Conservation (phyloP, 495 filamentous ascomycete genomes). For the Parathielavia hyrcaniae region DNA sequence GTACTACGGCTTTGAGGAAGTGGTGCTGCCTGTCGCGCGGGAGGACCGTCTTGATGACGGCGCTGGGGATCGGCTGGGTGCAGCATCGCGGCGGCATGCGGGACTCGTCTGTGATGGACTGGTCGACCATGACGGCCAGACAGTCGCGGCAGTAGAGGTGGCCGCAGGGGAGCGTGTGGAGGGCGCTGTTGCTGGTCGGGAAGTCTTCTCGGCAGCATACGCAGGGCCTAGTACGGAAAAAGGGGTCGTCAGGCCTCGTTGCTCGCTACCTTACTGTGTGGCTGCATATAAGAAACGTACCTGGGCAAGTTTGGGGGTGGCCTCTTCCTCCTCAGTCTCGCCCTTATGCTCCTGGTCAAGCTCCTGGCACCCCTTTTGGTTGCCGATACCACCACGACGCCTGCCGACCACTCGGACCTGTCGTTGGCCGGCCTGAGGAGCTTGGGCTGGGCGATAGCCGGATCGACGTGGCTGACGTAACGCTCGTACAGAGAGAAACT, state of each 20-base stretch:
- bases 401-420: slow-evolving; percentile 24
- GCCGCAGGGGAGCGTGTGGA: slow-evolving; percentile 46
- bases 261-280: too few relatives aligned
- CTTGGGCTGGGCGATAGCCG: slow-evolving; percentile 35
- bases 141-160: slow-evolving; percentile 50
- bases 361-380: slow-evolving; percentile 39
- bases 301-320: slow-evolving; percentile 28
- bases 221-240: slow-evolving; percentile 38
- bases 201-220: slow-evolving; percentile 50
- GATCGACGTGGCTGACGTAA: slow-evolving; percentile 41
- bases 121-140: slow-evolving; percentile 44
- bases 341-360: slow-evolving; percentile 39
- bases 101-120: slow-evolving; percentile 46
- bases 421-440: slow-evolving; percentile 23
- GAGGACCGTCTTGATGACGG: slow-evolving; percentile 46
- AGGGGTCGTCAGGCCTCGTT: neutral
- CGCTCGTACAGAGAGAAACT: slow-evolving; percentile 50
- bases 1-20: slow-evolving; percentile 48
- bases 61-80: slow-evolving; percentile 47
- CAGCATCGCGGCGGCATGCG: slow-evolving; percentile 56
- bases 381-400: slow-evolving; percentile 31
- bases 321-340: slow-evolving; percentile 34
- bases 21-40: slow-evolving; percentile 44
- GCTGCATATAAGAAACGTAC: slow-evolving; percentile 27
- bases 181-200: slow-evolving; percentile 25